Percentiles rank a stretch among this genome's conserved stretches.
Evolutionary conservation across 2,329 filamentous ascomycete species (phyloP).

Genomic region (Botryotinia narcissicola): DNA sequence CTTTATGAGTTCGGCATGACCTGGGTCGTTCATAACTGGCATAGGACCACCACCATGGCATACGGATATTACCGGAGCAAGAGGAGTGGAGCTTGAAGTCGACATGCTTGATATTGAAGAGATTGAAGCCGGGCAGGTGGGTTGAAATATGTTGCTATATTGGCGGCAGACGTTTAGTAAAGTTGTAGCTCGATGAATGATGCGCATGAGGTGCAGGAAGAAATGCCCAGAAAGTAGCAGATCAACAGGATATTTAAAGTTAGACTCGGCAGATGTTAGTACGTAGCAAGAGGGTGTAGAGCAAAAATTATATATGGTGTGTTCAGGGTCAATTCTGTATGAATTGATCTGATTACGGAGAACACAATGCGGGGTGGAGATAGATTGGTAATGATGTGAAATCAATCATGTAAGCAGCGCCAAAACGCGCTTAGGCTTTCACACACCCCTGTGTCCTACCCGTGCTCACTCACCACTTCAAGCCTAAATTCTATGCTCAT

Average conservation of each 20-base stretch:
- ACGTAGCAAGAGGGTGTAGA: neutral
- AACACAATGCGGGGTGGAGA: neutral
- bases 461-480: too few relatives aligned
- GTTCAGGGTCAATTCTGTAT: neutral
- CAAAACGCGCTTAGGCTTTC: neutral
- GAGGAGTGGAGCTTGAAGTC: neutral
- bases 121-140: neutral
- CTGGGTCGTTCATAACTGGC: slow-evolving; percentile 55
- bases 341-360: neutral
- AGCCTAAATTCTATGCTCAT: neutral
- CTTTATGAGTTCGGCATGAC: slow-evolving; percentile 49
- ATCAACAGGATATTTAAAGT: neutral
- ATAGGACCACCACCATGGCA: slow-evolving; percentile 48
- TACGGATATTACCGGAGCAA: slow-evolving; percentile 28
- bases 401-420: neutral
- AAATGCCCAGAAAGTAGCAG: neutral
- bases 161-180: slow-evolving; percentile 9
- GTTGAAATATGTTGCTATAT: slow-evolving; percentile 16
- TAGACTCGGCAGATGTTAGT: neutral
- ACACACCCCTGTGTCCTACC: neutral
- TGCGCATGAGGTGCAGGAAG: neutral
- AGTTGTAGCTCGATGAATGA: neutral
- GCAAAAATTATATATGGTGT: neutral
- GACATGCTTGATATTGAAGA: slow-evolving; percentile 9
- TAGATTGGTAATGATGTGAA: slow-evolving; percentile 17